Evolutionary conservation across 2,329 filamentous ascomycete species (phyloP).

Genomic region (Colletotrichum liaoningense): DNA sequence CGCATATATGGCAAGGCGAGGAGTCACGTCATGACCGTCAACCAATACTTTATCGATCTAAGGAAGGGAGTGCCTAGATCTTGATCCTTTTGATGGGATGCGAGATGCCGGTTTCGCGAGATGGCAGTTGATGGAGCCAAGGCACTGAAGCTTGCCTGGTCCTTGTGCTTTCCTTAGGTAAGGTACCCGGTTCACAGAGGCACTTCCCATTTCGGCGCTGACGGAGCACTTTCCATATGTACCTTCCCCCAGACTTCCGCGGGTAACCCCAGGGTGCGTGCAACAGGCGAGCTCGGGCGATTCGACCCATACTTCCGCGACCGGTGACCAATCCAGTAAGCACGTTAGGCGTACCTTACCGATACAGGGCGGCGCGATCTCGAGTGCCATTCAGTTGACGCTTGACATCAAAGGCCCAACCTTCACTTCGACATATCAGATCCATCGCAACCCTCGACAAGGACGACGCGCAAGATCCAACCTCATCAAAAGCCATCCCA

Average conservation of each 20-base stretch:
- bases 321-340: slow-evolving; percentile 32
- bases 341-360: slow-evolving; percentile 17
- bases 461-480: slow-evolving; percentile 17
- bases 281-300: slow-evolving; percentile 16
- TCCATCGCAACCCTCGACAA: slow-evolving; percentile 23
- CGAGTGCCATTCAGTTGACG: slow-evolving; percentile 13
- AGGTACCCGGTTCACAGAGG: not conserved
- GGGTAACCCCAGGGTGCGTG: slow-evolving; percentile 6
- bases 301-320: slow-evolving; percentile 27
- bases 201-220: not conserved
- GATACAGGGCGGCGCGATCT: slow-evolving; percentile 25
- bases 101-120: not conserved
- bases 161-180: not conserved
- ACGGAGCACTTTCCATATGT: not conserved
- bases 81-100: not conserved
- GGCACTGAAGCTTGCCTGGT: not conserved
- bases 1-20: not conserved
- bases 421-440: slow-evolving; percentile 17
- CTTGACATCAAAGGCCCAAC: slow-evolving; percentile 19
- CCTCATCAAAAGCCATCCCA: slow-evolving; percentile 6
- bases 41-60: not conserved
- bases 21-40: not conserved
- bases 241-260: slow-evolving; percentile 22
- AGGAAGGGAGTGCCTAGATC: not conserved
- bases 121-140: not conserved